Evolutionary conservation across 139 green algal species (phyloP).

Genomic region (Mychonastes homosphaera): DNA sequence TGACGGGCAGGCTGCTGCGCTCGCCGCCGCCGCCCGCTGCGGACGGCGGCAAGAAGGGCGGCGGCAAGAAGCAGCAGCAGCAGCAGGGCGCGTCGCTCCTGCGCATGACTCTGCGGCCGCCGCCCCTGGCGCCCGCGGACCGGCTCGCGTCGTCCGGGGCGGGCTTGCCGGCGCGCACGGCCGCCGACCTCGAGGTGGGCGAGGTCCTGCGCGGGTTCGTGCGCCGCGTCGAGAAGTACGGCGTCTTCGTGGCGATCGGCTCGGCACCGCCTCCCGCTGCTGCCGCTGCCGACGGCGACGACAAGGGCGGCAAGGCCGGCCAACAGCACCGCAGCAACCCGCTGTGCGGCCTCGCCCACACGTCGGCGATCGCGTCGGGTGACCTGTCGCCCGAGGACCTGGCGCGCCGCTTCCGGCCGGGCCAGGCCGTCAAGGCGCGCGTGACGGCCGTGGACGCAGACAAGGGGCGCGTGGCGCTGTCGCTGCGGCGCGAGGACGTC

Average conservation of each 20-base stretch:
- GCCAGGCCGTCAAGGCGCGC: slow-evolving; percentile 52
- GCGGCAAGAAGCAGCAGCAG: slow-evolving; percentile 5
- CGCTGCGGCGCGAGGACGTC: slow-evolving; percentile 54
- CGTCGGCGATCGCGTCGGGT: not conserved
- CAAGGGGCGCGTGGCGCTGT: slow-evolving; percentile 45
- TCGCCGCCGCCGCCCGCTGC: too few relatives aligned
- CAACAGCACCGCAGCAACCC: too few relatives aligned
- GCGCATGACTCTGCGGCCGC: too few relatives aligned
- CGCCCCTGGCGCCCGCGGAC: too few relatives aligned
- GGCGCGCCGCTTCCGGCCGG: slow-evolving; percentile 26
- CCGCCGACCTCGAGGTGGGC: slow-evolving; percentile 39
- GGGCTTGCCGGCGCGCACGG: too few relatives aligned
- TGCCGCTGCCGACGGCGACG: too few relatives aligned
- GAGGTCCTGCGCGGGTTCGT: slow-evolving; percentile 28
- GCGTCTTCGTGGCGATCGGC: slow-evolving; percentile 79
- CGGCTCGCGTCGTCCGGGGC: too few relatives aligned
- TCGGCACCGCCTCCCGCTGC: slow-evolving; percentile 26
- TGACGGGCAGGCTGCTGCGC: slow-evolving; percentile 41
- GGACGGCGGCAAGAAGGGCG: not conserved
- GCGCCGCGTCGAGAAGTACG: slow-evolving; percentile 60
- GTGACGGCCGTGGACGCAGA: slow-evolving; percentile 58
- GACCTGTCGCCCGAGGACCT: slow-evolving; percentile 63
- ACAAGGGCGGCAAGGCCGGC: too few relatives aligned
- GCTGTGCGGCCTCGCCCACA: not conserved
- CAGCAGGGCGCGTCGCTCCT: not conserved